Conservation (phyloP, 2,329 filamentous ascomycete genomes). For the Aspergillus nomiae region DNA sequence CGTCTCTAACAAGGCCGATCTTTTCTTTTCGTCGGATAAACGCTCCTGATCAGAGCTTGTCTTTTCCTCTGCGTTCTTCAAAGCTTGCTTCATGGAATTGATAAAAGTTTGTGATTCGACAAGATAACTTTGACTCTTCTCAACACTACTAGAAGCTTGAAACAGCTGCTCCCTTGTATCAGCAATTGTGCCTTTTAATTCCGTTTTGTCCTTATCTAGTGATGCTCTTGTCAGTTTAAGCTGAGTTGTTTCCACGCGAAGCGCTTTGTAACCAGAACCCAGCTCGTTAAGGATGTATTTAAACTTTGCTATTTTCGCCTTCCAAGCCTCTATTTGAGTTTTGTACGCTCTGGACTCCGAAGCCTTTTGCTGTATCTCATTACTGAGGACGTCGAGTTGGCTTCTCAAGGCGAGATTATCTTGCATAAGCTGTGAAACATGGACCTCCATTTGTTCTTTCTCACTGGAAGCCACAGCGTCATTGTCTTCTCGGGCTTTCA, state of each 20-base stretch:
- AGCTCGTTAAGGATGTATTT: conserved; percentile 35
- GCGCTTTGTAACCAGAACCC: conserved; percentile 35
- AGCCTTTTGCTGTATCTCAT: conserved; percentile 22
- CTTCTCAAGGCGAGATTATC: conserved; percentile 32
- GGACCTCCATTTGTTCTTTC: conserved; percentile 29
- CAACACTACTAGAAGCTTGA: conserved; percentile 16
- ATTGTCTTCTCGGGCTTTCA: conserved; percentile 38
- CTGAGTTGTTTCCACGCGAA: conserved; percentile 32
- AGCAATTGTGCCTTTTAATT: conserved; percentile 26
- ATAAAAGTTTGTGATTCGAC: conserved; percentile 21
- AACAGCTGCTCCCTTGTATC: conserved; percentile 26
- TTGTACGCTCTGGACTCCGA: conserved; percentile 23
- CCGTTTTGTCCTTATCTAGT: conserved; percentile 28
- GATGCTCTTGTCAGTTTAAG: conserved; percentile 27
- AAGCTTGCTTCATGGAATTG: conserved; percentile 25
- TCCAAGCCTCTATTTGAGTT: conserved; percentile 36
- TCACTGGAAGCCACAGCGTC: conserved; percentile 25
- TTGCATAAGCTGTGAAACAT: conserved; percentile 25
- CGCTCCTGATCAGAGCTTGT: conserved; percentile 18
- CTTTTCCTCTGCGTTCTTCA: conserved; percentile 28
- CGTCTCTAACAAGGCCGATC: conserved; percentile 30
- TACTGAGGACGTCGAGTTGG: conserved; percentile 23
- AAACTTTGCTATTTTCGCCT: conserved; percentile 34
- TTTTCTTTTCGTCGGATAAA: conserved; percentile 33
- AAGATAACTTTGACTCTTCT: conserved; percentile 23